phyloP scores from a whole-genome alignment of 208 protist species.

The Leishmania aethiopica region DNA sequence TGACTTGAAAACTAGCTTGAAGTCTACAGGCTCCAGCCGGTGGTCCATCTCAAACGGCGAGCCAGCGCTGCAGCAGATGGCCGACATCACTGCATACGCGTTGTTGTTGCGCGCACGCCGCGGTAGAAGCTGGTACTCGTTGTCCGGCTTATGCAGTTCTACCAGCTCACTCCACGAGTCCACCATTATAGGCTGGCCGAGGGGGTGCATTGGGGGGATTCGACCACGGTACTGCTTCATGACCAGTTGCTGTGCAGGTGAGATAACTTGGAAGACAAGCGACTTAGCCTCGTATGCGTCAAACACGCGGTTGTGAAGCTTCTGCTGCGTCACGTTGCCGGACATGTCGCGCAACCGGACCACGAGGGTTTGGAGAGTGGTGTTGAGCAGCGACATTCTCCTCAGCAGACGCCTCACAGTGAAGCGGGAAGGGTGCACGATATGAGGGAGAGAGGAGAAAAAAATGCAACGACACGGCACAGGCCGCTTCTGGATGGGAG shows the following conservation, averaged over 20 bases:
- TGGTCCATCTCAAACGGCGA: slow-evolving; percentile 89
- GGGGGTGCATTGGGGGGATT: slow-evolving; percentile 80
- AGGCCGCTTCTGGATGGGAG: background rate
- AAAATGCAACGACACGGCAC: background rate
- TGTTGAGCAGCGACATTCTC: slow-evolving; percentile 85
- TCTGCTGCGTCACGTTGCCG: slow-evolving; percentile 87
- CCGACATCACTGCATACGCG: slow-evolving; percentile 72
- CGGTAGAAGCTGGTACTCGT: slow-evolving; percentile 86
- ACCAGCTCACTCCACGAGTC: slow-evolving; percentile 84
- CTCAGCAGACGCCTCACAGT: background rate
- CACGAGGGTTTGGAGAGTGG: slow-evolving; percentile 83
- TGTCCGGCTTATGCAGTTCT: slow-evolving; percentile 64
- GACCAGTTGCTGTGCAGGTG: slow-evolving; percentile 68
- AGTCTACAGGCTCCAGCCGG: slow-evolving; percentile 83
- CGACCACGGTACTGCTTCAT: slow-evolving; percentile 68
- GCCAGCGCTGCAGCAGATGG: slow-evolving; percentile 76
- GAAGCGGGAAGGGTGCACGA: background rate
- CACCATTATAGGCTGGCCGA: slow-evolving; percentile 72
- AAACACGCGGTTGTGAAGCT: slow-evolving; percentile 91
- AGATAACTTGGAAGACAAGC: slow-evolving; percentile 87
- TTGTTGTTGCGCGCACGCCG: slow-evolving; percentile 73
- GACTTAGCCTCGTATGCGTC: slow-evolving; percentile 92
- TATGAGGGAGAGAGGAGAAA: background rate
- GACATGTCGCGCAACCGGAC: slow-evolving; percentile 84
- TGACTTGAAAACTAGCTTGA: slow-evolving; percentile 84